Conservation (phyloP, 2,329 filamentous ascomycete genomes). For the Arthrobotrys megalospora region DNA sequence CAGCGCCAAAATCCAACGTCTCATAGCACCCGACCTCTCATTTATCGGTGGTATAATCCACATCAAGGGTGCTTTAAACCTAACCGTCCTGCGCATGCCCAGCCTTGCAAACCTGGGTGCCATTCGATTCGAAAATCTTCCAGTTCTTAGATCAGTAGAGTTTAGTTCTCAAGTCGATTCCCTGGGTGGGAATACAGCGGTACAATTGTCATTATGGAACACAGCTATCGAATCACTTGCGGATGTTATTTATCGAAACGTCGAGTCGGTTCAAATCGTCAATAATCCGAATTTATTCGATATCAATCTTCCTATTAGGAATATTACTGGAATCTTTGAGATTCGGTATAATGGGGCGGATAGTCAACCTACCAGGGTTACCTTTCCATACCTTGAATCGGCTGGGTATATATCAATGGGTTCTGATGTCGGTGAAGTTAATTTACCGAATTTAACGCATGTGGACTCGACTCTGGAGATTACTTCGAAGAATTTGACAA, state of each 20-base stretch:
- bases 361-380: background rate
- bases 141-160: background rate
- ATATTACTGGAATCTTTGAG: slow-evolving; percentile 3
- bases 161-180: slow-evolving; percentile 21
- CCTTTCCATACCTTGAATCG: slow-evolving; percentile 1
- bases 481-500: background rate
- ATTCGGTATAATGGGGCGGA: slow-evolving; percentile 18
- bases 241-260: slow-evolving; percentile 14
- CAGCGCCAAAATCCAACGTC: background rate
- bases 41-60: slow-evolving; percentile 10
- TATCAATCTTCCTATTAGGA: slow-evolving; percentile 15
- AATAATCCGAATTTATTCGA: slow-evolving; percentile 7
- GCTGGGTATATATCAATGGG: background rate
- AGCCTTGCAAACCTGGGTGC: slow-evolving; percentile 28
- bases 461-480: background rate
- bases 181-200: background rate
- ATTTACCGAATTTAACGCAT: background rate
- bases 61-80: background rate
- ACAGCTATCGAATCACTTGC: slow-evolving; percentile 16
- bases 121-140: slow-evolving; percentile 19
- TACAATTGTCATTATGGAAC: background rate
- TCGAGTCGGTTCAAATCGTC: slow-evolving; percentile 17
- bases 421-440: background rate
- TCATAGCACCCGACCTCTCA: slow-evolving; percentile 33
- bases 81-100: slow-evolving; percentile 18